Evolutionary conservation across 331 rosid species (phyloP).

Genomic region (Cydonia oblonga): DNA sequence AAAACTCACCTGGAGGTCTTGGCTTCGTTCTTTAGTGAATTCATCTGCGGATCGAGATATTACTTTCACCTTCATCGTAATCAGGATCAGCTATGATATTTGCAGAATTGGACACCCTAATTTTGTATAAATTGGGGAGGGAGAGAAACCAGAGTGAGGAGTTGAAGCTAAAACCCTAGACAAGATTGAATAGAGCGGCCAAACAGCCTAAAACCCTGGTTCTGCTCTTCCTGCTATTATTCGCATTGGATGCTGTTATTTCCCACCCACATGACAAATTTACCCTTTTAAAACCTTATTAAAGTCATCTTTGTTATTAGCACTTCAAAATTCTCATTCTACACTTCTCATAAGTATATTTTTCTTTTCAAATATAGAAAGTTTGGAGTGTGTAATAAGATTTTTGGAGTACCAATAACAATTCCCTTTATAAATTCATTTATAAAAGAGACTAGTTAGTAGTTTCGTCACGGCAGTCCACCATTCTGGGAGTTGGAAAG

Average conservation of each 20-base stretch:
- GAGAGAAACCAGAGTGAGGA: neutral
- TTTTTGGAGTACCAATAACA: too few species aligned
- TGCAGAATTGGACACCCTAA: neutral
- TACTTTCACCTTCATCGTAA: constrained; percentile 70
- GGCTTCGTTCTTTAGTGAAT: constrained; percentile 81
- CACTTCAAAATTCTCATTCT: too few species aligned
- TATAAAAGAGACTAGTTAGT: too few species aligned
- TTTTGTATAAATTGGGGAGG: neutral
- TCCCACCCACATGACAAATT: neutral
- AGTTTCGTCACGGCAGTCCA: rapidly evolving
- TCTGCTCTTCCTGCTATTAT: neutral
- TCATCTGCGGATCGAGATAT: constrained; percentile 82
- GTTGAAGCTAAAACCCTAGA: neutral
- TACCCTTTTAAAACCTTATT: neutral
- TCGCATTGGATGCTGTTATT: too few species aligned
- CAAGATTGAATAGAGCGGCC: neutral
- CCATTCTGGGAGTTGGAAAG: too few species aligned
- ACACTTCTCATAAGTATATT: too few species aligned
- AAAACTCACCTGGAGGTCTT: constrained; percentile 66
- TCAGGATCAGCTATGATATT: constrained; percentile 1
- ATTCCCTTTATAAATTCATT: too few species aligned
- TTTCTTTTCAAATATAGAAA: too few species aligned
- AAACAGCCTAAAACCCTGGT: neutral
- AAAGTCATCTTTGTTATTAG: too few species aligned
- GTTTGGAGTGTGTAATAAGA: too few species aligned